Base-by-base conservation (phyloP, 208 protist species). In the Acanthamoeba healyi region DNA sequence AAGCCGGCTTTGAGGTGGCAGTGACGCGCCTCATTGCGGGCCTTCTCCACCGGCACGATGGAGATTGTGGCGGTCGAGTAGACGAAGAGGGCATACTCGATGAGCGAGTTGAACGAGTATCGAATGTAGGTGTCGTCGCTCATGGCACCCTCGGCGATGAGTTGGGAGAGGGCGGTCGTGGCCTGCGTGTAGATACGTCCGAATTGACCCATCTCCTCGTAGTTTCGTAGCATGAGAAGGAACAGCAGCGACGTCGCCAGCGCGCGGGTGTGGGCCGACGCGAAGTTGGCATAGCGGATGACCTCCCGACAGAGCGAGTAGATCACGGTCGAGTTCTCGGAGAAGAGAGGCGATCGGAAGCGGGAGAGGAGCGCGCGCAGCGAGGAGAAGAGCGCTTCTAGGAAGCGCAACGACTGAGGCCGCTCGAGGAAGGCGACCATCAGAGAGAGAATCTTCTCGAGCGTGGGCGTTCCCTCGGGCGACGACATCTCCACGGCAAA, bases 151-250 rank as follows among this genome's bases (percentile, higher is more conserved):
- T 93, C 89, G 36, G 89, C 61, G 36, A 93, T 93, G 32, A 93
- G 89, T n/a, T 93, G 61, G 4, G 89, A 93, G 22, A 93, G 89
- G 9, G 89, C 89, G 12, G 89, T 93, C 2, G 89, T 93, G 22
- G 89, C 70, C 40, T 82, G 89, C 1, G 89, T 93, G 70, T 93
- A 93, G 15, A 82, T 63, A 17, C 89, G 89, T 14, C 89, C 89
- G 38, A 93, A 93, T 19, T 93, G 42, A 24, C 89, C 89, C 44
- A 93, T 46, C 70, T 93, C 89, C 49, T 93, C 49, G 70, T 93
- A 93, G 38, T 93, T 93, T 7, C 54, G 89, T 2, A 77, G 38
- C 89, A 93, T 93, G 34, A 93, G 40, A 22, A 93, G 49, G 65
- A 93, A 93, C 22, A 93, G 67, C 12, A 93, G 89, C 49, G 70